Percentiles rank a stretch among this genome's conserved stretches.
phyloP scores from a whole-genome alignment of 805 yeast genomes.

The Zygotorulaspora florentina region DNA sequence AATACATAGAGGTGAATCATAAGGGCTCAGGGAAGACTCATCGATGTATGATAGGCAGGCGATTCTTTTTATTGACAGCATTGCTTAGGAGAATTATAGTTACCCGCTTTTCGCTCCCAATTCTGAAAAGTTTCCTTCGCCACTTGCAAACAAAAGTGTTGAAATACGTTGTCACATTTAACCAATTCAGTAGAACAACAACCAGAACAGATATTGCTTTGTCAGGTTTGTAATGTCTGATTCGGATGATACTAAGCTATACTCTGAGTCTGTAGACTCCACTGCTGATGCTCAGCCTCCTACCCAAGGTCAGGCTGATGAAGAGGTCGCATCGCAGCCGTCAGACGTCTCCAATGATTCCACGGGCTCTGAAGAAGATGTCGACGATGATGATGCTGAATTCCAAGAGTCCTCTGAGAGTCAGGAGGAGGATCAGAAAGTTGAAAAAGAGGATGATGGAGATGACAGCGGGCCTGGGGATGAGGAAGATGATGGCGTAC shows the following conservation, averaged over 20 bases:
- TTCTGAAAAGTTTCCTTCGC: not conserved
- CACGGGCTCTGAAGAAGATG: conserved; percentile 3
- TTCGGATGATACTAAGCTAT: not conserved
- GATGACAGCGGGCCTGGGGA: conserved; percentile 2
- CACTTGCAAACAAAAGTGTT: not conserved
- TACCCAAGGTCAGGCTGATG: too few species aligned
- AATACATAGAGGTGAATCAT: too few species aligned
- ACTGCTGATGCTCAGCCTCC: too few species aligned
- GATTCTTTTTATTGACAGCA: not conserved
- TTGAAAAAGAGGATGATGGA: conserved; percentile 11
- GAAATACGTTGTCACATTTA: not conserved
- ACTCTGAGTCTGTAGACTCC: too few species aligned
- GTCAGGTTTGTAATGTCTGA: conserved; percentile 4
- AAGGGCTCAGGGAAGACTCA: not conserved
- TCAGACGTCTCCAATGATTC: not conserved
- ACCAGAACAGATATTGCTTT: too few species aligned
- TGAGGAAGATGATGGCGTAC: conserved; percentile 2
- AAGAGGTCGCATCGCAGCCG: too few species aligned
- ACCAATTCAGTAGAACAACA: too few species aligned
- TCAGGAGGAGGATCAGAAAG: conserved; percentile 5
- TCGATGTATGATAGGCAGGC: not conserved
- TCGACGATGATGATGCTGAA: conserved; percentile 6
- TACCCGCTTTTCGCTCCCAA: not conserved
- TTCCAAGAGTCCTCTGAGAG: conserved; percentile 4
- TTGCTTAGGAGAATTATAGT: not conserved